Evolutionary conservation across 371 early-diverging fungal species (phyloP), one percentile per base, ranked within the genome.

Genomic region (Mortierella sp.): DNA sequence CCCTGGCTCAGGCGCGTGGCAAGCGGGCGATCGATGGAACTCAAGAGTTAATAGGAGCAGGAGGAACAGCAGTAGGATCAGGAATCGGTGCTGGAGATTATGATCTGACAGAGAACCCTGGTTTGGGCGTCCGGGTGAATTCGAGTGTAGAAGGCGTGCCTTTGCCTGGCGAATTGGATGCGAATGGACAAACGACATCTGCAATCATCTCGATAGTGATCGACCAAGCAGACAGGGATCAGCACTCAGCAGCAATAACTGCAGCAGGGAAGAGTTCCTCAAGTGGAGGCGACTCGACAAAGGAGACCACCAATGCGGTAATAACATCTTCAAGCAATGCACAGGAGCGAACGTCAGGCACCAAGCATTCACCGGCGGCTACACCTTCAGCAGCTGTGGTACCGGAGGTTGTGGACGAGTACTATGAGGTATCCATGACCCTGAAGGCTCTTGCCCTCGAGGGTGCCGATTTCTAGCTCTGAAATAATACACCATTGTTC

Each of bases 361-460:
- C 22, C 61, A 58, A 58, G 22, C 31, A 58, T 58, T 58, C 61
- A 19, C 34, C 45, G 22, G 31, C 41, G 0, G 45, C 67, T 22
- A 45, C 68, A 29, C 52, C 74, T 14, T 3, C 70, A 14, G 41
- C 52, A 47, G 55, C 55, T 5, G 44, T 63, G 6, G 61, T 24
- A 44, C 45, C 48, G 4, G 77, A 77, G 26, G 71, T 63, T 3
- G 83, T 69, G 16, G 83, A 82, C 5, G 74, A 77, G 68, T 82
- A 74, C 24, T 82, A 82, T 37, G 83, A 82, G 45, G 83, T 82
- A 0, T 82, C 83, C 10, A 71, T 75, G 72, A 75, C 83, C 6
- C 75, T 82, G 31, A 82, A 77, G 26, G 83, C 83, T 22, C 47
- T 82, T 11, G 71, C 83, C 3, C 48, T 82, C 9, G 83, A 82